Evolutionary conservation across 2,329 filamentous ascomycete species (phyloP), one percentile per base, ranked within the genome.

Genomic region (Acrodontium crateriforme): DNA sequence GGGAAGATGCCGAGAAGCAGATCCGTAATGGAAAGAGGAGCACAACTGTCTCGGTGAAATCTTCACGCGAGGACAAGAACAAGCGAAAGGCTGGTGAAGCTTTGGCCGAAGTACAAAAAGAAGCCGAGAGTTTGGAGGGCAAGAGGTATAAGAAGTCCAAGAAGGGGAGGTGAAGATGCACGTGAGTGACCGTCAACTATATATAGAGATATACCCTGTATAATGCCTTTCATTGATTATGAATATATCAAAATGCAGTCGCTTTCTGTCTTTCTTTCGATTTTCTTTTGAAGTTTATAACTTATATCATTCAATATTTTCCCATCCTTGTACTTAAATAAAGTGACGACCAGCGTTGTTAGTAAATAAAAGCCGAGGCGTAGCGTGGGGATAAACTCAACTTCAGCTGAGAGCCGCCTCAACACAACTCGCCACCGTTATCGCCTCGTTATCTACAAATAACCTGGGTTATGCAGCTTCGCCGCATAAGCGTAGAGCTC

Each of bases 1-100:
- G 70, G 69, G 60, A 64, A 35, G 65, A 70, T 11, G 69, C 70
- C 3, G 85, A 94, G 56, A 35, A 58, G 47, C 53, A 35, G 39
- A 50, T 34, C 41, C 53, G 43, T 17, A 40, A 39, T 15, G 69
- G 69, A 7, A 63, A 67, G 27, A 59, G 63, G 25, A 71, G 65
- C 45, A 64, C 65, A 10, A 77, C 74, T 0, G 82, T 94, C 16
- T 85, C 79, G 49, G 72, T 95, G 30, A 53, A 53, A 36, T 43
- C 40, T 10, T 37, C 36, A 14, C 45, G 42, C 25, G 41, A 36
- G 19, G 41, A 44, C 18, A 45, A 45, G 33, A 23, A 18, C 11
- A 54, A 53, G 41, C 29, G 50, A 20, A 54, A 54, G 35, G 50
- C 47, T 10, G 52, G 49, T 1, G 50, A 54, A 32, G 52, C 49